These are phyloP conservation scores for Limnanthes douglasii DNA, from an alignment of 345 rosid genomes.

Conservation along the genomic window DNA sequence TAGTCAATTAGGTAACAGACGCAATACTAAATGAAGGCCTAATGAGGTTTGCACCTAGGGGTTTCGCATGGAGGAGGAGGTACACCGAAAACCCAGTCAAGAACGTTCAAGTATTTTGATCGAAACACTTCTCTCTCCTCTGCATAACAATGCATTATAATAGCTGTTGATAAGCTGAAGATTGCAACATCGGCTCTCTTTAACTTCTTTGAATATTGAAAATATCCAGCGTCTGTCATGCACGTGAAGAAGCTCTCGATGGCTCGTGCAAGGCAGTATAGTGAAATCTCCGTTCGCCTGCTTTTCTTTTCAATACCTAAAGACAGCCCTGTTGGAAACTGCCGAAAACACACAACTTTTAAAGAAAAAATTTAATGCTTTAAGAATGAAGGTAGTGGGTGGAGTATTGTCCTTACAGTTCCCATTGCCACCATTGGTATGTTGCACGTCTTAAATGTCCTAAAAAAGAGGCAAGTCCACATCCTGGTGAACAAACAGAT, in stretches of 20 bases:
- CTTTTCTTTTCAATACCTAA: conserved; percentile 89
- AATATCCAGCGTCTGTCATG: conserved; percentile 49
- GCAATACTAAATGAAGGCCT: not conserved
- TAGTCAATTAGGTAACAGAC: no score
- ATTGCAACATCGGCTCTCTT: conserved; percentile 75
- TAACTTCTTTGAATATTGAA: conserved; percentile 32
- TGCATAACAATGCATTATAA: conserved; percentile 94
- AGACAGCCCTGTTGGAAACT: conserved; percentile 83
- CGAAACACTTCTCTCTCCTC: conserved; percentile 85
- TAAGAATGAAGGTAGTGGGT: not conserved
- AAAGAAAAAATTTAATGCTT: not conserved
- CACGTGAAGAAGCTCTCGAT: conserved; percentile 86
- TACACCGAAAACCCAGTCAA: conserved; percentile 93
- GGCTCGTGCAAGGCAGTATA: conserved; percentile 93
- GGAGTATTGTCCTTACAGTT: conserved; percentile 28
- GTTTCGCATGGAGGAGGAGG: conserved; percentile 54
- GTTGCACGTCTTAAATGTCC: conserved; percentile 53
- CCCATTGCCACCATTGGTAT: conserved; percentile 73
- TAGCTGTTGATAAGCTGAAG: conserved; percentile 75
- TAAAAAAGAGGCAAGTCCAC: conserved; percentile 81
- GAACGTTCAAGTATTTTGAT: conserved; percentile 83
- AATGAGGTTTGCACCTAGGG: conserved; percentile 22
- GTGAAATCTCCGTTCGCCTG: conserved; percentile 81
- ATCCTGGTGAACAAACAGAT: conserved; percentile 27
- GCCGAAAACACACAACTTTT: conserved; percentile 3